phyloP scores from a whole-genome alignment of 2,329 filamentous ascomycete species.

The Shiraia bambusicola region DNA sequence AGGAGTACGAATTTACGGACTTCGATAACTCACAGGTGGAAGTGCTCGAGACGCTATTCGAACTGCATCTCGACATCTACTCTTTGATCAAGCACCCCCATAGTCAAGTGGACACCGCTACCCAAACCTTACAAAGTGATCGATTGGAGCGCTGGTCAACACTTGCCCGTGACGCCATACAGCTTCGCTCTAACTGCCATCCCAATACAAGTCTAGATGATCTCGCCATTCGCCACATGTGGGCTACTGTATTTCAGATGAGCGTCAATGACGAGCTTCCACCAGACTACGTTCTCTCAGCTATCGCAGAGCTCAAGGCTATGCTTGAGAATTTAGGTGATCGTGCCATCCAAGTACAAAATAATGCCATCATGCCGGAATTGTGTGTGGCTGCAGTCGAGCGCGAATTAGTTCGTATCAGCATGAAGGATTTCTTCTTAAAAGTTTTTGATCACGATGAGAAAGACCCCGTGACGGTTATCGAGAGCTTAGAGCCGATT shows the following conservation, averaged over 20 bases:
- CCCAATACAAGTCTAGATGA: conserved; percentile 37
- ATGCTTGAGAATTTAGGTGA: conserved; percentile 53
- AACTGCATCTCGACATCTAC: conserved; percentile 68
- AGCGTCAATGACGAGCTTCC: conserved; percentile 57
- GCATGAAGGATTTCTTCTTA: conserved; percentile 94
- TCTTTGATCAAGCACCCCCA: conserved; percentile 62
- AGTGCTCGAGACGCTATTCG: conserved; percentile 62
- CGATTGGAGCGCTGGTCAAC: conserved; percentile 62
- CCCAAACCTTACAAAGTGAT: conserved; percentile 57
- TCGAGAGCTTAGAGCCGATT: conserved; percentile 90
- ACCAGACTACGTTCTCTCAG: conserved; percentile 62
- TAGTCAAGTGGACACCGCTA: conserved; percentile 56
- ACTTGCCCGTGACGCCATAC: conserved; percentile 58
- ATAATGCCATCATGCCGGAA: conserved; percentile 86
- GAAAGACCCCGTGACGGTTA: conserved; percentile 78
- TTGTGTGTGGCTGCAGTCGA: conserved; percentile 82
- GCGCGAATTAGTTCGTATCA: conserved; percentile 86
- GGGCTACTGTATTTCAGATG: conserved; percentile 65
- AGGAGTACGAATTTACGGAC: conserved; percentile 21
- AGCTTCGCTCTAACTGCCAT: conserved; percentile 33
- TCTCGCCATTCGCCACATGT: conserved; percentile 63
- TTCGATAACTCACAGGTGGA: conserved; percentile 49
- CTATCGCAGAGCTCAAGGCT: conserved; percentile 63
- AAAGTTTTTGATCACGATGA: conserved; percentile 83
- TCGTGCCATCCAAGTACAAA: conserved; percentile 65